Percentiles rank a stretch among this genome's conserved stretches.
These are phyloP conservation scores for Oryza rufipogon DNA, from an alignment of 176 grass and related monocot genomes.

Conservation along the genomic window DNA sequence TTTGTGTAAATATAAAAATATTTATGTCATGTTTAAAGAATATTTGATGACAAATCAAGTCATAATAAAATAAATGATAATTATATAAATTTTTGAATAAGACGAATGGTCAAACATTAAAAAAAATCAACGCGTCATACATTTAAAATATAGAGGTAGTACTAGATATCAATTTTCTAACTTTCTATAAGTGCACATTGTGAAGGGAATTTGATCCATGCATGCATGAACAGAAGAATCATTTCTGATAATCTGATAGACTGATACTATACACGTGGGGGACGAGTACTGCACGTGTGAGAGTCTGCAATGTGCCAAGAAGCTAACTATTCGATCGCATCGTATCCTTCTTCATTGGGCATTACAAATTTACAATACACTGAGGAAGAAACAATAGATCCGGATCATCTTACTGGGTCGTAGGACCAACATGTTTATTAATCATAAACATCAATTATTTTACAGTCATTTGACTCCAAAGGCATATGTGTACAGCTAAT, in stretches of 20 bases:
- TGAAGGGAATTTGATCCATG: not conserved
- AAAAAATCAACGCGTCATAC: no score
- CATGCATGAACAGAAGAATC: not conserved
- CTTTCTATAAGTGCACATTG: not conserved
- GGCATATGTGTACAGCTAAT: not conserved
- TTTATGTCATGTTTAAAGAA: no score
- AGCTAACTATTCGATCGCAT: not conserved
- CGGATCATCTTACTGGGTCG: not conserved
- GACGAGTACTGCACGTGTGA: not conserved
- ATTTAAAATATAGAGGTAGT: no score
- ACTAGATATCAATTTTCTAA: not conserved
- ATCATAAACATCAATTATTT: no score
- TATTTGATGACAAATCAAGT: no score
- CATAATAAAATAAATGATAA: no score
- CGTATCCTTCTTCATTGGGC: not conserved
- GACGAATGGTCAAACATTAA: no score
- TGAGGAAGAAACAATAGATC: not conserved
- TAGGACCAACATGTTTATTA: not conserved
- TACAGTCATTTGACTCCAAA: not conserved
- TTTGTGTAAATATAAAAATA: no score
- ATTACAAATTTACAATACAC: not conserved
- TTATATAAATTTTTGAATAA: no score
- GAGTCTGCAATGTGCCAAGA: not conserved
- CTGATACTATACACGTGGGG: not conserved
- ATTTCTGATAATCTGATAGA: not conserved